Base-by-base conservation (phyloP, 1,284 basidiomycete species). In the Trametes polyzona region DNA sequence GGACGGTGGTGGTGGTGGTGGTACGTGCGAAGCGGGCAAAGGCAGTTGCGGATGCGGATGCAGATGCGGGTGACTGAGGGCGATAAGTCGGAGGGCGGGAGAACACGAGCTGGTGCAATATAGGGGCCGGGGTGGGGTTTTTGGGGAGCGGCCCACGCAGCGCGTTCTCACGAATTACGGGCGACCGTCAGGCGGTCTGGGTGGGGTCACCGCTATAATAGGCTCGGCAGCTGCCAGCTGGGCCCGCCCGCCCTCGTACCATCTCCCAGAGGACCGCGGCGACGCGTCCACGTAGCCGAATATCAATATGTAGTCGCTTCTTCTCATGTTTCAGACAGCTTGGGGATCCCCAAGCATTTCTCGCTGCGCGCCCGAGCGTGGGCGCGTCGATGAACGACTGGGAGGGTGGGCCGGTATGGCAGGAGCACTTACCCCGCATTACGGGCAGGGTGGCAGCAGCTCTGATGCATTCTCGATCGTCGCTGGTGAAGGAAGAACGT, bases 91-190 rank as follows among this genome's bases (percentile, higher is more conserved):
- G 65, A 61, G 16, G 61, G 61, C 29, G 63, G 56, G 14, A 65
- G 68, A 6, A n/a, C n/a, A n/a, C n/a, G n/a, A n/a, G n/a, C n/a
- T n/a, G n/a, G n/a, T n/a, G n/a, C n/a, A 61, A 43, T 51, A 65
- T 69, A 4, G 65, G 70, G 17, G 67, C 67, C 19, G 65, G 62
- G 6, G 70, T 65, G 71, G 69, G 55, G 66, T 61, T 37, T 66
- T 62, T 58, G 71, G 74, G 61, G 73, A 73, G 1, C 40, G 35
- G 8, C 29, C 47, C 39, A 24, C 39, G 48, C 42, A 32, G n/a
- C 11, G 42, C 40, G 57, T 43, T 43, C 39, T 37, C 54, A 50
- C 62, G 57, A 57, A 59, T 57, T 53, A 52, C 32, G 29, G 52
- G 43, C 14, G 19, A n/a, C 24, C 17, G 40, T 33, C 43, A 52